Conservation (phyloP, 228 moss, liverwort and hornwort species). For the Sphagnum fallax region DNA sequence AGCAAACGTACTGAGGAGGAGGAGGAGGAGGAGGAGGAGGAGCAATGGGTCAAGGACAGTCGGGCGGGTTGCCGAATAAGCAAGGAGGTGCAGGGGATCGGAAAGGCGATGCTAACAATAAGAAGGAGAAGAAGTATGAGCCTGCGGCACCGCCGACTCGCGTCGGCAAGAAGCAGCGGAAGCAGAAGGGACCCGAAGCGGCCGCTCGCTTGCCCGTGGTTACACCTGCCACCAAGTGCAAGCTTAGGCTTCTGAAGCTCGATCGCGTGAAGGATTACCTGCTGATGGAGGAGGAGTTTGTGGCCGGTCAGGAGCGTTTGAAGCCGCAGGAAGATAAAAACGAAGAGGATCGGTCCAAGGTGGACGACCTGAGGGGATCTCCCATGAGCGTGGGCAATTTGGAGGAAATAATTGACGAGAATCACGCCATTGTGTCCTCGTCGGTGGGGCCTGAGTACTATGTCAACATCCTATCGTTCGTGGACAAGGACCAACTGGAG, state of each 20-base stretch:
- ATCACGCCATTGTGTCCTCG: conserved; percentile 48
- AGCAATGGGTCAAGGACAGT: conserved; percentile 43
- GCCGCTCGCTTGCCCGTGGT: conserved; percentile 49
- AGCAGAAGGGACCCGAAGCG: conserved; percentile 55
- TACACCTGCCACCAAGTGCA: conserved; percentile 42
- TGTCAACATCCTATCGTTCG: conserved; percentile 44
- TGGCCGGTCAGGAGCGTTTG: conserved; percentile 42
- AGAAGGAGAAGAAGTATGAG: conserved; percentile 59
- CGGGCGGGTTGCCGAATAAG: conserved; percentile 31
- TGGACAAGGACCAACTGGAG: conserved; percentile 57
- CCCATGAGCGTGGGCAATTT: conserved; percentile 55
- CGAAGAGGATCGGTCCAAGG: conserved; percentile 53
- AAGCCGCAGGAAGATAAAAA: conserved; percentile 61
- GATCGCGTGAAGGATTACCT: conserved; percentile 51
- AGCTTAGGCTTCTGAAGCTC: conserved; percentile 47
- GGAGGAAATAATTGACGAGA: conserved; percentile 55
- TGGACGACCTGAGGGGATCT: conserved; percentile 46
- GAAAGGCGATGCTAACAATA: conserved; percentile 32
- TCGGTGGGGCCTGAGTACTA: conserved; percentile 59
- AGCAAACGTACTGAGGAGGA: not conserved
- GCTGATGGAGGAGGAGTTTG: conserved; percentile 62
- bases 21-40: not conserved
- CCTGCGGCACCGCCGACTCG: conserved; percentile 47
- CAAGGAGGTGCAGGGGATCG: conserved; percentile 42
- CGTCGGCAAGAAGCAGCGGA: conserved; percentile 48